A percentile compares a stretch with the other conserved stretches of the same genome.
Conservation (phyloP, 2,329 filamentous ascomycete genomes). For the Fonsecaea pedrosoi region DNA sequence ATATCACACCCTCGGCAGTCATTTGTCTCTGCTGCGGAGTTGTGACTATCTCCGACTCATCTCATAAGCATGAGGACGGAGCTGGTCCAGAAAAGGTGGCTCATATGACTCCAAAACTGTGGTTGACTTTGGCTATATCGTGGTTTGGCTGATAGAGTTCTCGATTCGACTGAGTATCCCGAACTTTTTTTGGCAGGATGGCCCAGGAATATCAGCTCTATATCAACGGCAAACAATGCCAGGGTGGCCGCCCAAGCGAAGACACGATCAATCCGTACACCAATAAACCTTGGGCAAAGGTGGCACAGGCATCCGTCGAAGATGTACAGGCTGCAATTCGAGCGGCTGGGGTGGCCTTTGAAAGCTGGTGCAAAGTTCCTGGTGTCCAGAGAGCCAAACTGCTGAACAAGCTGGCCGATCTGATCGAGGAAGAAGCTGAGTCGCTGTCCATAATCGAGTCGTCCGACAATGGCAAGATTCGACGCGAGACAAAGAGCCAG, state of each 20-base stretch:
- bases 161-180: background rate
- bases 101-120: too few species aligned
- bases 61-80: too few species aligned
- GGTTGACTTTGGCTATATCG: too few species aligned
- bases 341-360: slow-evolving; percentile 61
- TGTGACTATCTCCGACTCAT: too few species aligned
- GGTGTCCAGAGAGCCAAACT: slow-evolving; percentile 70
- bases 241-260: background rate
- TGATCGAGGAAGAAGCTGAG: slow-evolving; percentile 70
- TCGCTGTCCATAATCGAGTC: slow-evolving; percentile 72
- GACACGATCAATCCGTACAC: slow-evolving; percentile 16
- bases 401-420: slow-evolving; percentile 70
- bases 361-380: slow-evolving; percentile 70
- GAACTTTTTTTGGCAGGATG: background rate
- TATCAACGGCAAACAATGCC: slow-evolving; percentile 14
- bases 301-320: slow-evolving; percentile 39
- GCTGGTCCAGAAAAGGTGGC: too few species aligned
- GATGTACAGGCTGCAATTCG: slow-evolving; percentile 47
- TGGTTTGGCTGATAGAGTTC: too few species aligned
- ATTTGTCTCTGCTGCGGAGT: too few species aligned
- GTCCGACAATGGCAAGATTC: slow-evolving; percentile 79
- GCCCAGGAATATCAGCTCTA: slow-evolving; percentile 4
- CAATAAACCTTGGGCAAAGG: slow-evolving; percentile 8
- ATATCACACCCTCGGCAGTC: too few species aligned
- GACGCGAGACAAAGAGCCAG: slow-evolving; percentile 69